Conservation (phyloP, 352 stramenopile species). For the Phytophthora palmivora region DNA sequence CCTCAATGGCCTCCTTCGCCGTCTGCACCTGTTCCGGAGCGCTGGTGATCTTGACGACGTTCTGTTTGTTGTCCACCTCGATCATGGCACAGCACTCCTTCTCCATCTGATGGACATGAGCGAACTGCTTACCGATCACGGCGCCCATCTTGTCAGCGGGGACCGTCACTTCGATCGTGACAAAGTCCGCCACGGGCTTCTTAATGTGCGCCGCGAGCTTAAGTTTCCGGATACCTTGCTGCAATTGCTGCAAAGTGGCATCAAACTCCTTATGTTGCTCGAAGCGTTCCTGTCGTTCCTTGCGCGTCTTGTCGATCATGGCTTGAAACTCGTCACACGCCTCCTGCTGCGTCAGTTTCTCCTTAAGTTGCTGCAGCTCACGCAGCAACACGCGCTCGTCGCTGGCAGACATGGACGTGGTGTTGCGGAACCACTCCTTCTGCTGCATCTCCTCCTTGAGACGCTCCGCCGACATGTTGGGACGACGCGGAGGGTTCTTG, state of each 20-base stretch:
- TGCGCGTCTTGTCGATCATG: conserved; percentile 57
- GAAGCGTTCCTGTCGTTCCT: conserved; percentile 70
- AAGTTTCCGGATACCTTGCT: conserved; percentile 55
- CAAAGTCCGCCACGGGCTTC: conserved; percentile 43
- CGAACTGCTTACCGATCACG: conserved; percentile 73
- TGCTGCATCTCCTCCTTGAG: conserved; percentile 62
- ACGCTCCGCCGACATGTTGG: conserved; percentile 57
- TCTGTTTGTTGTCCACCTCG: conserved; percentile 67
- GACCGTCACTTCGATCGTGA: conserved; percentile 63
- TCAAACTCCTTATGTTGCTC: conserved; percentile 60
- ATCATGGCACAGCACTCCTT: conserved; percentile 63
- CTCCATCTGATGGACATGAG: conserved; percentile 67
- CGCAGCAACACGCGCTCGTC: conserved; percentile 78
- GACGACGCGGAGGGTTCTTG: conserved; percentile 72
- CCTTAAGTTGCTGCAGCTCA: conserved; percentile 70
- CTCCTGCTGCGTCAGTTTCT: conserved; percentile 59
- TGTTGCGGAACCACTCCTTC: conserved; percentile 70
- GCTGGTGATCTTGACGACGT: conserved; percentile 66
- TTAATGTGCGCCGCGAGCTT: conserved; percentile 55
- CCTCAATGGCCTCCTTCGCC: conserved; percentile 64
- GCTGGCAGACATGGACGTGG: conserved; percentile 73
- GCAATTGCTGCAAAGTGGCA: conserved; percentile 59
- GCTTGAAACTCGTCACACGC: conserved; percentile 64
- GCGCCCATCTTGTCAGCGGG: conserved; percentile 69
- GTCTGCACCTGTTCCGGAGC: conserved; percentile 42